These are phyloP conservation scores for Trichophyton schoenleinii DNA, from an alignment of 2,329 filamentous ascomycete genomes.

Conservation along the genomic window DNA sequence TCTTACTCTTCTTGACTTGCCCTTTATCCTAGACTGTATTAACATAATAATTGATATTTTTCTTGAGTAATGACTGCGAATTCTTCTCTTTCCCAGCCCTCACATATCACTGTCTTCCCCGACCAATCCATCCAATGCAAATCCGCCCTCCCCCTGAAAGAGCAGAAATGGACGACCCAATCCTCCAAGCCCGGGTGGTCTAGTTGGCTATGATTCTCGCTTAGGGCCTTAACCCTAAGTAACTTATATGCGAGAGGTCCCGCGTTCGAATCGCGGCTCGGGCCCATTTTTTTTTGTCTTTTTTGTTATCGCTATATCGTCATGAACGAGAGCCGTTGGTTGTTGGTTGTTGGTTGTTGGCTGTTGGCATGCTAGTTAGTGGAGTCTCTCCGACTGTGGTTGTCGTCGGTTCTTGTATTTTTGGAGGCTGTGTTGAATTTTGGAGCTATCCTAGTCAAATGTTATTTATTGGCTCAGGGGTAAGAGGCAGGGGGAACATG, in stretches of 20 bases:
- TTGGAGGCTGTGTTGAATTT: neutral
- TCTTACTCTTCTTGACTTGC: neutral
- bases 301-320: neutral
- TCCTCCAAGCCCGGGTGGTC: constrained; percentile 3
- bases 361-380: neutral
- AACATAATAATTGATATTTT: neutral
- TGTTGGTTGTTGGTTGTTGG: too few species aligned
- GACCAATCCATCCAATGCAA: too few species aligned
- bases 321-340: neutral
- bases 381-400: neutral
- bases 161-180: neutral
- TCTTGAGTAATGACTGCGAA: neutral
- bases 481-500: neutral
- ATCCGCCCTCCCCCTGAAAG: neutral
- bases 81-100: neutral
- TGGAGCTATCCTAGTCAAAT: neutral
- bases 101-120: neutral
- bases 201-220: constrained; percentile 7
- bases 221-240: constrained; percentile 6
- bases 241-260: constrained; percentile 5
- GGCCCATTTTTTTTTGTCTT: neutral
- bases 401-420: neutral
- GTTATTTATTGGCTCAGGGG: neutral
- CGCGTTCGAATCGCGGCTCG: constrained; percentile 6
- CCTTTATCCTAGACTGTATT: neutral